These are phyloP conservation scores for Erysimum cheiranthoides DNA, from an alignment of 345 rosid genomes.

Conservation along the genomic window DNA sequence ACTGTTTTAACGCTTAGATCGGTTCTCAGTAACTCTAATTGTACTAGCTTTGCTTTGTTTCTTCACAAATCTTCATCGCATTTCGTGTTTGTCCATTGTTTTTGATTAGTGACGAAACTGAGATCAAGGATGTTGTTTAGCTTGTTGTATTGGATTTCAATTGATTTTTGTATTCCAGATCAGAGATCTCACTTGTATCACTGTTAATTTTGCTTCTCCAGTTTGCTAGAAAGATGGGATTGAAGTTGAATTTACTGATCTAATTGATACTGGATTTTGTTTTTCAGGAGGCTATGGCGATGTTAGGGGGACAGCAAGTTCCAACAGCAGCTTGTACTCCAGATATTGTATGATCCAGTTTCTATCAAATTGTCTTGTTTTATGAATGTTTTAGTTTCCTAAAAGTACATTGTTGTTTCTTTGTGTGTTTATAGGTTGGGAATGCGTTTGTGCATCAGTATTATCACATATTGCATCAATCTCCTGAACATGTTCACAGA, in stretches of 20 bases:
- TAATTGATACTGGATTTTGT: conserved; percentile 26
- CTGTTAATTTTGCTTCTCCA: not conserved
- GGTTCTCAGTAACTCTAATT: conserved; percentile 11
- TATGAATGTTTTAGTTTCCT: not conserved
- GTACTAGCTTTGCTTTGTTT: conserved; percentile 1
- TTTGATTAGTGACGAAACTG: too few species aligned
- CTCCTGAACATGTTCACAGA: conserved; percentile 88
- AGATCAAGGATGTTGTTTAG: not conserved
- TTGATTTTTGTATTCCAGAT: conserved; percentile 27
- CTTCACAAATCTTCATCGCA: conserved; percentile 24
- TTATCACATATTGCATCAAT: conserved; percentile 85
- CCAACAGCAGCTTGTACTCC: conserved; percentile 53
- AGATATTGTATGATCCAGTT: conserved; percentile 50
- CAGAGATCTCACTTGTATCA: conserved; percentile 21
- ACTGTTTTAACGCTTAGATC: conserved; percentile 34
- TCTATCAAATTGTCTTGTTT: conserved; percentile 3
- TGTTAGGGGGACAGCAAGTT: conserved; percentile 55
- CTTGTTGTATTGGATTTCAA: not conserved
- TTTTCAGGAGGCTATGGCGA: conserved; percentile 54
- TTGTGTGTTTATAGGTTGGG: conserved; percentile 64
- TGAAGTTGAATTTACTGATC: not conserved
- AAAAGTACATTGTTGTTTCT: conserved; percentile 12
- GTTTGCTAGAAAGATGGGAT: not conserved
- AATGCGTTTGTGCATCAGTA: conserved; percentile 97
- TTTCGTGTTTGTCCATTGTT: too few species aligned